Base-by-base conservation (phyloP, 129 eudicot genomes). In the Kitagawia praeruptora region DNA sequence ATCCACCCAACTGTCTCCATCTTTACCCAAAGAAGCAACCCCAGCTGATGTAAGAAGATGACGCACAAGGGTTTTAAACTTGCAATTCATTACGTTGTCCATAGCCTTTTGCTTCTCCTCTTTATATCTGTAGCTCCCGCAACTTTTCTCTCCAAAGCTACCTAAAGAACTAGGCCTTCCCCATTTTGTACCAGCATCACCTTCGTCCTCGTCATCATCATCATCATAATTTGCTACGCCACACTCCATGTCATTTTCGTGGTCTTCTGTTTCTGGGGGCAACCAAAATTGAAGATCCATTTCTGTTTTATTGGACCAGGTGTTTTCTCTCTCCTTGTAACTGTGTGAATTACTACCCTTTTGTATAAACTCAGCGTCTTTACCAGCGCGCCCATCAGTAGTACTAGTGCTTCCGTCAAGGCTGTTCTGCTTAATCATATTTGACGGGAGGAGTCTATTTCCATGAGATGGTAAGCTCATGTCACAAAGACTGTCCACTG, bases 251-350 rank as follows among this genome's bases (percentile, higher is more conserved):
- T 93, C 96, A 83, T 87, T 90, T 67, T 83, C 89, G 15, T 71
- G 27, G 82, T 88, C 89, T 38, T 93, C 95, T 10, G 98, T 83
- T 80, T 91, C 95, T 75, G 98, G 98, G 16, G 98, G 98, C 70
- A 86, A 56, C 98, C 98, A 93, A 79, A 89, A 85, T 19, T 81
- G 84, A 40, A 81, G 84, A 82, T 89, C 92, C 78, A 80, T 40
- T 78, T 84, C 83, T 53, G 74, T 81, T 21, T 51, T 82, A 80
- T 71, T 69, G 70, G 84, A 70, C 53, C 51, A 21, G 77, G 66
- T 19, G 3, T 74, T 46, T 48, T 75, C 91, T 51, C n/a, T 58
- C 44, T 77, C 86, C 49, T 80, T 85, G 48, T 84, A 77, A 75
- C 38, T 28, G 21, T 37, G 46, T 47, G 58, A 61, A 27, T 51